A percentile compares a stretch with the other conserved stretches of the same genome.
Conservation (phyloP, 495 filamentous ascomycete species). For the Neurospora tetrasperma region DNA sequence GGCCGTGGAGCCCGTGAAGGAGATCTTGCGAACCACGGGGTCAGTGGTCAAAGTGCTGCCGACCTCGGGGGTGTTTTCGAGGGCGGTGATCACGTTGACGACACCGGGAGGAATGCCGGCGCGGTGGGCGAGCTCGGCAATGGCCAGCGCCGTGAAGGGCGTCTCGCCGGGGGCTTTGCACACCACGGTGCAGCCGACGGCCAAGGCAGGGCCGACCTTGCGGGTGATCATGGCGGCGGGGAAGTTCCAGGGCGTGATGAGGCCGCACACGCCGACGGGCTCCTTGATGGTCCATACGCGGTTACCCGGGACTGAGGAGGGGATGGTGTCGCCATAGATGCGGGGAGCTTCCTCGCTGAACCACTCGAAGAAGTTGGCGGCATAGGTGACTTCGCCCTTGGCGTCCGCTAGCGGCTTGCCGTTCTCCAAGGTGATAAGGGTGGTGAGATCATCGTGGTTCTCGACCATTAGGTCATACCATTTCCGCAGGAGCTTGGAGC, state of each 20-base stretch:
- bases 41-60: slow-evolving; percentile 64
- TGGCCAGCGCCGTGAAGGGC: slow-evolving; percentile 70
- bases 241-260: slow-evolving; percentile 98
- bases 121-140: slow-evolving; percentile 71
- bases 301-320: slow-evolving; percentile 56
- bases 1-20: slow-evolving; percentile 78
- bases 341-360: slow-evolving; percentile 69
- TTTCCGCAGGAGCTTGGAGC: slow-evolving; percentile 69
- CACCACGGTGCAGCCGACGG: slow-evolving; percentile 65
- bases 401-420: slow-evolving; percentile 67
- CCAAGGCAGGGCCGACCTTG: slow-evolving; percentile 78
- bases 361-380: slow-evolving; percentile 75
- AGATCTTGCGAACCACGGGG: slow-evolving; percentile 68
- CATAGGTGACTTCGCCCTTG: slow-evolving; percentile 62
- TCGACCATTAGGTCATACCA: slow-evolving; percentile 89
- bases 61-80: slow-evolving; percentile 60
- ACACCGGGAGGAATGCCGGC: slow-evolving; percentile 81
- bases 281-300: slow-evolving; percentile 72
- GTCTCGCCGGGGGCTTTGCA: slow-evolving; percentile 80
- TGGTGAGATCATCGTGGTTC: slow-evolving; percentile 80
- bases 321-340: slow-evolving; percentile 67
- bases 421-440: slow-evolving; percentile 79
- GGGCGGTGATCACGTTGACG: slow-evolving; percentile 68
- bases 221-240: slow-evolving; percentile 87
- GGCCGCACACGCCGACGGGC: slow-evolving; percentile 84